phyloP scores from a whole-genome alignment of 495 filamentous ascomycete species.

The Talaromyces proteolyticus region DNA sequence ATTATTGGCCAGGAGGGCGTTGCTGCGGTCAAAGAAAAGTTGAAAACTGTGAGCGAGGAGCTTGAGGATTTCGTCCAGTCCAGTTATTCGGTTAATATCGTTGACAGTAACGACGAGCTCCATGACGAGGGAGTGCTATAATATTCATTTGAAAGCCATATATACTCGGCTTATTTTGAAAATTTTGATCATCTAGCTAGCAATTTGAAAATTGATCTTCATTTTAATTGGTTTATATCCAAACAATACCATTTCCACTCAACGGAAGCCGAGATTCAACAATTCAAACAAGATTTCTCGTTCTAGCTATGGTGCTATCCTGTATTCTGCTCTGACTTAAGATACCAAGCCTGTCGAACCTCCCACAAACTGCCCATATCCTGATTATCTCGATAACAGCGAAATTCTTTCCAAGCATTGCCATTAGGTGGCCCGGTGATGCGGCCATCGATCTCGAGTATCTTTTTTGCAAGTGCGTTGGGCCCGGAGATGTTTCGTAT shows the following conservation, averaged over 20 bases:
- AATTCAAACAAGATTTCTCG: slow-evolving; percentile 6
- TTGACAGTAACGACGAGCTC: slow-evolving; percentile 8
- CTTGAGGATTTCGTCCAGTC: slow-evolving; percentile 92
- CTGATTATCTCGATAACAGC: slow-evolving; percentile 46
- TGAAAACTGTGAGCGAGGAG: slow-evolving; percentile 94
- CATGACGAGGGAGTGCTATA: slow-evolving; percentile 2
- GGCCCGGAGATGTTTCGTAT: slow-evolving; percentile 25
- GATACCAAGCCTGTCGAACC: slow-evolving; percentile 41
- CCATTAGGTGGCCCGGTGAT: slow-evolving; percentile 18
- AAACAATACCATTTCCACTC: no score
- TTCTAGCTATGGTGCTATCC: not conserved
- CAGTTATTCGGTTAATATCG: slow-evolving; percentile 78
- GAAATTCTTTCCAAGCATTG: slow-evolving; percentile 48
- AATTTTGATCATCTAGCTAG: no score
- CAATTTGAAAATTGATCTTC: no score
- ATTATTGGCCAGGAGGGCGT: slow-evolving; percentile 92
- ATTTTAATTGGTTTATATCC: no score
- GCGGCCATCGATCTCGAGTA: slow-evolving; percentile 40
- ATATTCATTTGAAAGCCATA: not conserved
- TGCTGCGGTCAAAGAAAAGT: slow-evolving; percentile 85
- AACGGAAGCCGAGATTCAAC: no score
- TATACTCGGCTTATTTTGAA: no score
- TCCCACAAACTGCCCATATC: slow-evolving; percentile 52
- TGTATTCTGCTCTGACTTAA: slow-evolving; percentile 8
- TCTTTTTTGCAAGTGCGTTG: slow-evolving; percentile 22